Evolutionary conservation across 1,139 yeast species (phyloP), one percentile per base, ranked within the genome.

Genomic region (Williopsis jadinii): DNA sequence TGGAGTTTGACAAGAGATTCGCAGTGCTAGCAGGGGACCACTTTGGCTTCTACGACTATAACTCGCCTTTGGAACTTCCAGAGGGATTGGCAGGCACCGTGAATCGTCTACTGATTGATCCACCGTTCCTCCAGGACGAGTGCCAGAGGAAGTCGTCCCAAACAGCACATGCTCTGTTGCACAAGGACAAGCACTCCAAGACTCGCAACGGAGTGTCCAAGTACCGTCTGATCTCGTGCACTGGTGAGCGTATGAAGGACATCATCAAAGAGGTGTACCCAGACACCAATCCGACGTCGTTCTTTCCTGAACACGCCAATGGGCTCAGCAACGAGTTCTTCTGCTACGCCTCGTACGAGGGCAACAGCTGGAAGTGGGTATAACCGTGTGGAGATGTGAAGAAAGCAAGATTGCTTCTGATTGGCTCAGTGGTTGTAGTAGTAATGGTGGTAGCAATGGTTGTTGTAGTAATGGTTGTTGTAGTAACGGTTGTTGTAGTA

Each of bases 311-410:
- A 51, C 96, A 88, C 58, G 80, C 80, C 43, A 84, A 85, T 53
- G 95, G 95, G 0, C 69, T 88, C 44, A 81, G 90, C 56, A 88
- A 88, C 59, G 96, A 88, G 62, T 88, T 86, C 59, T 68, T 86
- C 53, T 86, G 95, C 55, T 87, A 85, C 56, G 87, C 96, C 1
- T 74, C 78, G 36, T 84, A 77, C 52, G 92, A 83, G 56, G 70
- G 82, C 42, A 52, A 56, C 3, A 59, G 62, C 36, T 77, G 84
- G 84, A 63, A 60, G 37, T 75, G 41, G 44, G 12, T 11, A 19
- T 33, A 14, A 33, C 13, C 35, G 64, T 5, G 4, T 19, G 6
- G 24, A 19, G 24, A 6, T 19, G 24, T 19, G 6, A 19, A 5
- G 4, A 6, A 19, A 4, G 24, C 6, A 4, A 19, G 4, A 5